A percentile compares a stretch with the other conserved stretches of the same genome.
Evolutionary conservation across 768 basidiomycete species (phyloP).

Genomic region (Asterophora parasitica): DNA sequence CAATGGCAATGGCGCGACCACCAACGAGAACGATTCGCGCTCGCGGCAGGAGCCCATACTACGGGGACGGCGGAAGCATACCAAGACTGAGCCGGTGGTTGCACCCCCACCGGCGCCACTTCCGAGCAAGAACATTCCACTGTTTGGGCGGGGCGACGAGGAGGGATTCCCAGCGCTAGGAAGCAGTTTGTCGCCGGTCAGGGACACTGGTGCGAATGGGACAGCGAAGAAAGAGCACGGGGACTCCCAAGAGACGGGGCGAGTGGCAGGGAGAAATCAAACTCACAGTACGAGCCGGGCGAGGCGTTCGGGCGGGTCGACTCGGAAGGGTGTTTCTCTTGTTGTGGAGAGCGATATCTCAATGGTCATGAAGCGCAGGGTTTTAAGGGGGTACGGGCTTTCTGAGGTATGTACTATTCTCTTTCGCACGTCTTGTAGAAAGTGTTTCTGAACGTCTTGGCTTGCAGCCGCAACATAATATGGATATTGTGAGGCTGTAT

Average conservation of each 20-base stretch:
- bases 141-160: slow-evolving; percentile 53
- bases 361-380: slow-evolving; percentile 66
- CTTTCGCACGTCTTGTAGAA: not conserved
- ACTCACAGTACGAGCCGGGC: slow-evolving; percentile 19
- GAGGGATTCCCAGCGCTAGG: slow-evolving; percentile 50
- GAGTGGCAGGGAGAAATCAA: slow-evolving; percentile 3
- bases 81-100: slow-evolving; percentile 9
- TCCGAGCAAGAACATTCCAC: slow-evolving; percentile 14
- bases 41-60: slow-evolving; percentile 10
- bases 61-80: slow-evolving; percentile 9
- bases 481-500: slow-evolving; percentile 43
- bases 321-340: slow-evolving; percentile 36
- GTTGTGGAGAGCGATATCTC: slow-evolving; percentile 72
- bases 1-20: not conserved
- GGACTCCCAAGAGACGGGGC: slow-evolving; percentile 6
- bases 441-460: slow-evolving; percentile 5
- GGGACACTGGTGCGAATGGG: not conserved
- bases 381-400: slow-evolving; percentile 66
- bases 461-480: slow-evolving; percentile 56
- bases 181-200: not conserved
- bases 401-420: slow-evolving; percentile 49
- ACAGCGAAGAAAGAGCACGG: slow-evolving; percentile 7
- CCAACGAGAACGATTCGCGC: slow-evolving; percentile 5
- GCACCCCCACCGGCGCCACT: slow-evolving; percentile 11
- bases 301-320: slow-evolving; percentile 21